Conservation (phyloP, 192 early-diverging fungal species). For the Entomortierella lignicola region DNA sequence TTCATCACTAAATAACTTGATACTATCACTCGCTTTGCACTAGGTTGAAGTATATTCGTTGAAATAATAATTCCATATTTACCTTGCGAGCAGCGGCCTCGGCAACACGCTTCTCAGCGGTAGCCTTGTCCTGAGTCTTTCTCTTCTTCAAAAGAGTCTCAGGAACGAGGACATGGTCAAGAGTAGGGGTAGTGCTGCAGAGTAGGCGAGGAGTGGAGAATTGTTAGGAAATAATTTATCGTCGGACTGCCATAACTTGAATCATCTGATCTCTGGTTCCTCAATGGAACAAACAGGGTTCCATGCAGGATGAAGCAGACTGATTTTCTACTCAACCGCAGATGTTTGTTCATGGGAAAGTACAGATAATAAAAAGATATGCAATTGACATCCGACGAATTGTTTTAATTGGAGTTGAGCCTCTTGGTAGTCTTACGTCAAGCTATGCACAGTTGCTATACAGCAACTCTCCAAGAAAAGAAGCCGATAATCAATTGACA, state of each 20-base stretch:
- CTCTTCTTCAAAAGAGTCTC: conserved; percentile 91
- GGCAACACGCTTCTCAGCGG: conserved; percentile 66
- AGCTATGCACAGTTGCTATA: not conserved
- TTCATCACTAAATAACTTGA: conserved; percentile 10
- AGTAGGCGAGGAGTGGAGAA: conserved; percentile 5
- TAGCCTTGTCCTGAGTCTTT: conserved; percentile 78
- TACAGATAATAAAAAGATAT: conserved; percentile 1
- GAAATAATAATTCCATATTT: too few species aligned
- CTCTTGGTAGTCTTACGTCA: not conserved
- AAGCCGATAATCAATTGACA: too few species aligned
- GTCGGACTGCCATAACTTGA: conserved; percentile 31
- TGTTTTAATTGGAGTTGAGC: conserved; percentile 58
- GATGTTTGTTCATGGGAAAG: not conserved
- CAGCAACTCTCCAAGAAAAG: too few species aligned
- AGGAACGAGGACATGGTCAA: conserved; percentile 81
- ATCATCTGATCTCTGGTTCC: not conserved
- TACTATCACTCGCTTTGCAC: too few species aligned
- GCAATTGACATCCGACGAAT: conserved; percentile 59
- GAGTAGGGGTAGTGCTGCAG: conserved; percentile 65
- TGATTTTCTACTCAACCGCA: not conserved
- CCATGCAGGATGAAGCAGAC: not conserved
- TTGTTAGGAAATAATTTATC: conserved; percentile 12
- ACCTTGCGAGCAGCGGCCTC: conserved; percentile 65
- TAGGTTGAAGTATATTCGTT: too few species aligned
- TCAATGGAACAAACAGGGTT: not conserved